phyloP scores from a whole-genome alignment of 345 rosid species.

The Hypericum perforatum region DNA sequence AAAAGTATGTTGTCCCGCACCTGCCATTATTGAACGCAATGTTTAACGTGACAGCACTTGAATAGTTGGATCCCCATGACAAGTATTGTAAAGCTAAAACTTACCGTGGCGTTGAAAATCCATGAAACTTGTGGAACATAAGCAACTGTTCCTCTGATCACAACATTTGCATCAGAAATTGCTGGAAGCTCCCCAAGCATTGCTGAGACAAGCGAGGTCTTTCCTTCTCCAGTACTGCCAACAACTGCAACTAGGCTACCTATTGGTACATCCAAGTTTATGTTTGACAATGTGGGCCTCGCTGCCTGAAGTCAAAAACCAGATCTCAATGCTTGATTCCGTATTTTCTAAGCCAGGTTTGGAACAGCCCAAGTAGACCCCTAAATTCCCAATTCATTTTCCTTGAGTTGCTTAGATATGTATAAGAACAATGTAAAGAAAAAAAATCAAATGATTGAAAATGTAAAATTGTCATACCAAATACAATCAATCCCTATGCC shows the following conservation, averaged over 20 bases:
- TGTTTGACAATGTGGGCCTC: slow-evolving; percentile 72
- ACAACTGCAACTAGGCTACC: slow-evolving; percentile 95
- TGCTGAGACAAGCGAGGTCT: slow-evolving; percentile 88
- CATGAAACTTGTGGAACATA: slow-evolving; percentile 99
- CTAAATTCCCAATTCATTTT: too few relatives aligned
- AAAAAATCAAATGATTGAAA: too few relatives aligned
- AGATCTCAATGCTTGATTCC: slow-evolving; percentile 8
- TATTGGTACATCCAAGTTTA: slow-evolving; percentile 73
- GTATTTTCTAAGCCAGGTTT: background rate
- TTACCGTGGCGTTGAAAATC: slow-evolving; percentile 98
- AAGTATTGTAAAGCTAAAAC: slow-evolving; percentile 15
- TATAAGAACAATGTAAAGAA: too few relatives aligned
- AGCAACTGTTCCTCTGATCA: slow-evolving; percentile 75
- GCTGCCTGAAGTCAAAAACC: slow-evolving; percentile 52
- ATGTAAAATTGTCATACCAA: too few relatives aligned
- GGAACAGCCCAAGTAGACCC: too few relatives aligned
- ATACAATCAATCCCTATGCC: too few relatives aligned
- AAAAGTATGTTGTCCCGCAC: slow-evolving; percentile 89
- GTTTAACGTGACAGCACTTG: background rate
- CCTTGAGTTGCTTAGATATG: too few relatives aligned
- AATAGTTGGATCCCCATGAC: background rate
- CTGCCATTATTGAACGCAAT: slow-evolving; percentile 27
- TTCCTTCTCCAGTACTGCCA: slow-evolving; percentile 98
- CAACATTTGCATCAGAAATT: slow-evolving; percentile 47
- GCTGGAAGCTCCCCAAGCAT: slow-evolving; percentile 99